Percentiles rank a stretch among this genome's conserved stretches.
phyloP scores from a whole-genome alignment of 768 basidiomycete genomes.

The Cubamyces lactineus region DNA sequence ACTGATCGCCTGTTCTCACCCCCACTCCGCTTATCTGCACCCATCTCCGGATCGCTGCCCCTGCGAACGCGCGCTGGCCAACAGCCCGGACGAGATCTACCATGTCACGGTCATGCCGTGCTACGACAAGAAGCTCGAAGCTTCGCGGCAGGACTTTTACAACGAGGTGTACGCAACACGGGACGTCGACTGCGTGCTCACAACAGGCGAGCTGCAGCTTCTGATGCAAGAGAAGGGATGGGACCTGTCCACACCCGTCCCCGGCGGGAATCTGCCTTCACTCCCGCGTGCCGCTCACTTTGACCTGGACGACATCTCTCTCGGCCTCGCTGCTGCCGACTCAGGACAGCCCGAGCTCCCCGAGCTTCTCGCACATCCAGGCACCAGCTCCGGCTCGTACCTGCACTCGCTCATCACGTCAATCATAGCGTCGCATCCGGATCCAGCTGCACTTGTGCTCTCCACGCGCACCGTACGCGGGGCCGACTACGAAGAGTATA shows the following conservation, averaged over 20 bases:
- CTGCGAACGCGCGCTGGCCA: neutral
- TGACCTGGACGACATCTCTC: neutral
- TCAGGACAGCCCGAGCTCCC: constrained; percentile 48
- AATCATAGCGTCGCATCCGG: constrained; percentile 45
- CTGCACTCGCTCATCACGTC: constrained; percentile 76
- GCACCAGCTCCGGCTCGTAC: constrained; percentile 92
- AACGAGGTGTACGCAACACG: constrained; percentile 78
- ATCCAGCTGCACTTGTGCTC: constrained; percentile 43
- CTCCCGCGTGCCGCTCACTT: constrained; percentile 5
- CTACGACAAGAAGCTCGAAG: constrained; percentile 99
- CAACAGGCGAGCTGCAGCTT: constrained; percentile 90
- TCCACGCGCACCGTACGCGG: constrained; percentile 64
- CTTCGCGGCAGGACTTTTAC: constrained; percentile 93
- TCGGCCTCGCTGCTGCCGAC: neutral
- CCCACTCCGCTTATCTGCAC: neutral
- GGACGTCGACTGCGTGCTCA: constrained; percentile 97
- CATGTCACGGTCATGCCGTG: constrained; percentile 99
- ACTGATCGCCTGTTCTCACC: neutral
- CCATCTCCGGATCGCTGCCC: neutral
- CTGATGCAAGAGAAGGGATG: constrained; percentile 83
- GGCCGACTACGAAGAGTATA: constrained; percentile 79
- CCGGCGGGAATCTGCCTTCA: constrained; percentile 46
- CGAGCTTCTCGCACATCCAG: constrained; percentile 75
- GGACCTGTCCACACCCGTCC: constrained; percentile 65
- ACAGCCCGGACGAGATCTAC: constrained; percentile 85